Base-by-base conservation (phyloP, 139 green algal genomes). In the Haematococcus lacustris region DNA sequence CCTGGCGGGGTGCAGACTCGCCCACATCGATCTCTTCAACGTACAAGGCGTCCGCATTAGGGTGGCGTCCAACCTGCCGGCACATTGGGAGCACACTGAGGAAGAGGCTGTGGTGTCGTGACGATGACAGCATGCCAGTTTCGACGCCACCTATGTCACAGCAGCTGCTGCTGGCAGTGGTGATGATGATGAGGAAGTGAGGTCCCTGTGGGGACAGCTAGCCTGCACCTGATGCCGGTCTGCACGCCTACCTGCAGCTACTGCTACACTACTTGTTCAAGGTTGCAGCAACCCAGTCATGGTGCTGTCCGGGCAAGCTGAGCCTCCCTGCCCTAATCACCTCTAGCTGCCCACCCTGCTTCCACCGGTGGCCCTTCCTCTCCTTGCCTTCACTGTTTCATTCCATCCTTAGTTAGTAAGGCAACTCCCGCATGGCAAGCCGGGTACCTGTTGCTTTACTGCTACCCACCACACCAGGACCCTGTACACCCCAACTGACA, bases 1-100 rank as follows among this genome's bases (percentile, higher is more conserved):
- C 73, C 80, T 87, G 78, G 5, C 91, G 79, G 17, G 91, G 89
- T 71, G 91, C 79, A 0, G 82, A 91, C 80, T 97, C 93, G 2
- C 93, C 95, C 3, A 98, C 33, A 65, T 99, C 93, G 21, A 99
- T 98, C 74, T 97, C 76, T 81, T 98, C 94, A 13, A 97, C 75
- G 79, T 98, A 99, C 7, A 99, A 82, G 5, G 82, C 71, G 50
- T 99, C 95, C 0, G 92, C 92, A 74, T 97, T 90, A 38, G 92
- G 92, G 73, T 97, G 92, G 64, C 76, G 77, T n/a, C 76, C 76
- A 26, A 96, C 86, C 66, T 71, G 66, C 4, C 88, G 5, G 33
- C 26, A 26, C 53, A 64, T 17, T 9, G 9, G 17, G 9, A 53
- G 9, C 43, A 53, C n/a, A 53, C 9, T 53, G 43, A 9, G 43